phyloP scores from a whole-genome alignment of 176 grass and related monocot genomes.

The Oryza coarctata region DNA sequence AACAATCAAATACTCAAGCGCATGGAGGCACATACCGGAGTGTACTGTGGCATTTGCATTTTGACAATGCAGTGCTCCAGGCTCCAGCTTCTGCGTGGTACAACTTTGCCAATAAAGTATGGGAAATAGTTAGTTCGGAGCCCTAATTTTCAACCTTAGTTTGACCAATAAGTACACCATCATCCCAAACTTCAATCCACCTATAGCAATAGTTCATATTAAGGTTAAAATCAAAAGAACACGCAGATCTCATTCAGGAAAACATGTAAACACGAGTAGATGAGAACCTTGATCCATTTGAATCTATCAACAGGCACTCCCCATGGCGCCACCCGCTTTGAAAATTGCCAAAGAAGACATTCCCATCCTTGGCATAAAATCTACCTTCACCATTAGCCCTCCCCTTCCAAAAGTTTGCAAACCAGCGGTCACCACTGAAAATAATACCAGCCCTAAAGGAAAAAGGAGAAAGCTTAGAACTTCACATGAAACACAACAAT shows the following conservation, averaged over 20 bases:
- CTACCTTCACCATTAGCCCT: constrained; percentile 89
- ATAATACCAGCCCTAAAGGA: constrained; percentile 84
- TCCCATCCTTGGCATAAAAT: constrained; percentile 85
- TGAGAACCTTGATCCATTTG: constrained; percentile 58
- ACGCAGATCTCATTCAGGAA: background rate
- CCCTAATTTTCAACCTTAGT: constrained; percentile 48
- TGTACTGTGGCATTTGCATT: background rate
- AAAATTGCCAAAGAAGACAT: constrained; percentile 85
- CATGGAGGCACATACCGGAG: constrained; percentile 2
- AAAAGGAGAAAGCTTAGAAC: constrained; percentile 15
- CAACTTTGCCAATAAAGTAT: background rate
- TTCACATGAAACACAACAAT: background rate
- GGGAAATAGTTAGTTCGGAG: background rate
- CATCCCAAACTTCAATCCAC: constrained; percentile 88
- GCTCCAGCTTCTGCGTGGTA: background rate
- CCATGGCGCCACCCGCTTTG: constrained; percentile 90
- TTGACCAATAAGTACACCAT: constrained; percentile 53
- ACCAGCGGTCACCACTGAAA: constrained; percentile 89
- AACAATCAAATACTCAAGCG: background rate
- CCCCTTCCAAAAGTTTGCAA: constrained; percentile 92
- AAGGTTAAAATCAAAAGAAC: constrained; percentile 14
- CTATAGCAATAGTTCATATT: constrained; percentile 33
- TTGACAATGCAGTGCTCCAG: background rate
- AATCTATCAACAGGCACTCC: constrained; percentile 63
- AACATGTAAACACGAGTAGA: background rate